phyloP scores from a whole-genome alignment of 2,329 filamentous ascomycete species.

The Fusarium chaquense region DNA sequence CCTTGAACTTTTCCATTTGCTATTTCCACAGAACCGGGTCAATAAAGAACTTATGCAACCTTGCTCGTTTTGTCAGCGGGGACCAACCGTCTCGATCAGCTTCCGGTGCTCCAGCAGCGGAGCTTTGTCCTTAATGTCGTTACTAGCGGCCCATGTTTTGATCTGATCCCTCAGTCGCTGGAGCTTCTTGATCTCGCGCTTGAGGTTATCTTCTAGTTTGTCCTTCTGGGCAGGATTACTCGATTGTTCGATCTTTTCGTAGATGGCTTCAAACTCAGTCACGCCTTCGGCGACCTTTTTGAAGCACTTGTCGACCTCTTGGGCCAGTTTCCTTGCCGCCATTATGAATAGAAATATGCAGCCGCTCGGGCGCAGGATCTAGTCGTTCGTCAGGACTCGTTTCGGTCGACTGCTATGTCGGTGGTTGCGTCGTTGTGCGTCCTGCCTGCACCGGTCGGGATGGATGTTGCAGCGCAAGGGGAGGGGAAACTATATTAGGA shows the following conservation, averaged over 20 bases:
- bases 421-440: conserved; percentile 26
- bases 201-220: conserved; percentile 97
- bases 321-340: conserved; percentile 95
- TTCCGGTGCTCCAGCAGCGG: conserved; percentile 93
- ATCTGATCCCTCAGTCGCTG: conserved; percentile 98
- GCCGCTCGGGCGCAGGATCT: conserved; percentile 35
- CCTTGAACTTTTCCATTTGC: conserved; percentile 99
- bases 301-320: conserved; percentile 99
- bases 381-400: conserved; percentile 20
- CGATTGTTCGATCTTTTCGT: conserved; percentile 96
- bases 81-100: conserved; percentile 92
- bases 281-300: conserved; percentile 98
- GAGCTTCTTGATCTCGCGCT: conserved; percentile 99
- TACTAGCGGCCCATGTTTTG: conserved; percentile 98
- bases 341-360: conserved; percentile 65
- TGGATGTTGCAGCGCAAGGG: conserved; percentile 26
- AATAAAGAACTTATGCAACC: conserved; percentile 29
- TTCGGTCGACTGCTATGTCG: conserved; percentile 9
- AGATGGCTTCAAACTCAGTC: conserved; percentile 90
- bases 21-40: conserved; percentile 54
- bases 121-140: conserved; percentile 99
- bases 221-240: conserved; percentile 96
- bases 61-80: conserved; percentile 27
- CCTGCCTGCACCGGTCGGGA: conserved; percentile 26
- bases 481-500: conserved; percentile 8